Base-by-base conservation (phyloP, 495 filamentous ascomycete species). In the Aspergillus ellipticus region DNA sequence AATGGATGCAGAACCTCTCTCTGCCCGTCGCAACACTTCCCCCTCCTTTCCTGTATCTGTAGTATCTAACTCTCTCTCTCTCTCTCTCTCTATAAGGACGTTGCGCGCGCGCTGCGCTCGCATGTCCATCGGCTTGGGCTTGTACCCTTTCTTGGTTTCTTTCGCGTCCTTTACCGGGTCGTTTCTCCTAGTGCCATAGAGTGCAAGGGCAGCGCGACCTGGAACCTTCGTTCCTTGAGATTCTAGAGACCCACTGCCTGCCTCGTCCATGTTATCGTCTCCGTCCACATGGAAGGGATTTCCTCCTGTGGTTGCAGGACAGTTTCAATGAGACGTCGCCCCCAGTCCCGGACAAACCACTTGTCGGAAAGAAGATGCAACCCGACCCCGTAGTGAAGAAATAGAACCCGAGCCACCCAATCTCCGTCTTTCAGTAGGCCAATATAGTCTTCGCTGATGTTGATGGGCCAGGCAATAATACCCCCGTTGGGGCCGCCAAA, bases 291-390 rank as follows among this genome's bases (percentile, higher is more conserved):
- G 7, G 54, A 39, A 0, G 73, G 71, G 29, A 72, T 61, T 28
- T 71, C 66, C 10, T 65, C 60, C 22, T 68, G 35, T 8, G 60
- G 49, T 19, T 71, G 59, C 6, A 76, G 17, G 16, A 64, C 67
- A 4, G 66, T 63, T 49, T 65, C 57, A n/a, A 76, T 66, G 2
- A 74, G 60, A 29, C 70, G 68, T 9, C 70, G 65, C 2, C 73
- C 71, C 64, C 65, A 69, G 17, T 69, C 66, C 9, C 61, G 59
- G 13, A 74, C 71, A 56, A 69, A 76, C 73, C 73, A 76, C 24
- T 66, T 64, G 55, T 74, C 56, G 1, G 65, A 71, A 37, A 72
- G 29, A 15, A 76, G 65, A 47, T 68, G 68, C 67, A 76, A 68
- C 0, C 61, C 65, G 4, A 72, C 62, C 5, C 67, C 65, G 54